Base-by-base conservation (phyloP, 345 rosid species). In the Aethionema arabicum region DNA sequence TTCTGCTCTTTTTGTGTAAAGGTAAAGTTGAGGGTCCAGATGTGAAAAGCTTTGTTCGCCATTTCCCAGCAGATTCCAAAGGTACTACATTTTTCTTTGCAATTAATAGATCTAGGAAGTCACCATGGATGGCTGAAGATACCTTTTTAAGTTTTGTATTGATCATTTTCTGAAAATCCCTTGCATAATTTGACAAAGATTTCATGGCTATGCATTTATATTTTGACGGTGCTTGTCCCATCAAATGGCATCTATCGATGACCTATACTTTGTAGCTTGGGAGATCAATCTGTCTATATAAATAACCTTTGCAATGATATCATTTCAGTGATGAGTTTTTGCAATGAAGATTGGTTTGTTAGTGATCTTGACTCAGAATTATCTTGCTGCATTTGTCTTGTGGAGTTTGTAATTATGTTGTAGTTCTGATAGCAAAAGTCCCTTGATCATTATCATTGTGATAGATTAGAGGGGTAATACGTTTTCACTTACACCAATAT, bases 21-120 rank as follows among this genome's bases (percentile, higher is more conserved):
- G 95, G 87, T 74, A 82, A 84, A 78, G 73, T 53, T 71, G 87
- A 78, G 42, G 96, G 91, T 68, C 95, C 95, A 65, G 86, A 90
- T 78, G 72, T 90, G 81, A 69, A 80, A 75, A 87, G 96, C 79
- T 93, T 93, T 76, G 77, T 93, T 58, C 78, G 56, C 59, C 96
- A 90, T 52, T 80, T 93, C 69, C 95, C 95, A 52, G 59, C 75
- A 54, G 66, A 77, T 75, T 60, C 82, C 48, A 77, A 74, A 76
- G 99, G 99, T 93, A 74, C 11, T 10, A 4, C 37, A 30, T 44
- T 59, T 21, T 36, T 55, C 68, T 56, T 21, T 51, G 37, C 54
- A 41, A 41, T 36, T 5, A 36, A 4, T 63, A 27, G 11, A 8
- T 63, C 12, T 40, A 12, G 27, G 6, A 29, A 48, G 48, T 56